Conservation (phyloP, 179 eudicot genomes). For the Beta corolliflora region DNA sequence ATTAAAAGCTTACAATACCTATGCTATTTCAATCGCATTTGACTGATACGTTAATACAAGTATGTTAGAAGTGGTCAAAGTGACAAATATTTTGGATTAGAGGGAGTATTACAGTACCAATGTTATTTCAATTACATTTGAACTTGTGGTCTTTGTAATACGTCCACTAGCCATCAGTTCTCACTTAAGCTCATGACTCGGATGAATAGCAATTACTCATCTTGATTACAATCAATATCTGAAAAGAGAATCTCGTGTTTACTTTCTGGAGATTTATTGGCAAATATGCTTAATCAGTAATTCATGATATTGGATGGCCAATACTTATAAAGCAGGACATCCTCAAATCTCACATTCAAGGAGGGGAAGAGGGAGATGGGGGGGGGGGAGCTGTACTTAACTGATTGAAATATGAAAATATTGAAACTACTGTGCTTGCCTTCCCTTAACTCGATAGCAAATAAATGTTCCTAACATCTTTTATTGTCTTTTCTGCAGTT, state of each 20-base stretch:
- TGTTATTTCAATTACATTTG: background rate
- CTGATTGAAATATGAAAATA: background rate
- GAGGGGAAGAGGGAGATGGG: too few species aligned
- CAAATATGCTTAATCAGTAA: background rate
- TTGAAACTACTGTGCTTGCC: background rate
- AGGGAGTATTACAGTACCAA: background rate
- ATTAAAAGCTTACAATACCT: background rate
- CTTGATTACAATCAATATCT: background rate
- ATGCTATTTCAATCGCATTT: background rate
- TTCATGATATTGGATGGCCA: background rate
- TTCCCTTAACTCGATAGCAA: background rate
- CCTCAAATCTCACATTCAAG: too few species aligned
- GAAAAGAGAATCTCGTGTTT: background rate
- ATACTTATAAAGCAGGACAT: too few species aligned
- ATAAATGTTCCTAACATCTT: background rate
- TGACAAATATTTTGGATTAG: background rate
- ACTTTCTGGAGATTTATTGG: background rate
- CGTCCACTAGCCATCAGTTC: background rate
- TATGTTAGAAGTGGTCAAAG: background rate
- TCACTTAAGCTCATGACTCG: background rate
- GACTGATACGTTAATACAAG: background rate
- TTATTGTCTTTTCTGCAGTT: constrained; percentile 48
- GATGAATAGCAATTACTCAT: background rate
- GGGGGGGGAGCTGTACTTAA: too few species aligned
- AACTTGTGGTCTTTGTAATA: too few species aligned